Conservation (phyloP, 2,329 filamentous ascomycete species). For the Colletotrichum echinochloae region DNA sequence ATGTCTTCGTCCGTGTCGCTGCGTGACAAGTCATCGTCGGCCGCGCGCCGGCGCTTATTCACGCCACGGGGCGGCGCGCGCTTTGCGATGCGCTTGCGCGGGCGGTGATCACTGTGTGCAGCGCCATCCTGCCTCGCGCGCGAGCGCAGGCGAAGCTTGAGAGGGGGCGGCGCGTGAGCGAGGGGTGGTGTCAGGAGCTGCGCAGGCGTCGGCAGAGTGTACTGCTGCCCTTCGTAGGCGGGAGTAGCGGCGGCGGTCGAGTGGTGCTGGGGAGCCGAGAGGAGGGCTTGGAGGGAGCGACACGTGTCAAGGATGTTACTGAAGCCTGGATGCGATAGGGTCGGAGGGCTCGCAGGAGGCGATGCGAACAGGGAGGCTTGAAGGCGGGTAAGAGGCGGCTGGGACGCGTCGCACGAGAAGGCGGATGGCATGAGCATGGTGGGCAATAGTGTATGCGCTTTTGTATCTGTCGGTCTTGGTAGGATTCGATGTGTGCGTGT, state of each 20-base stretch:
- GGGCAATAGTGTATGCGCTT: conserved; percentile 27
- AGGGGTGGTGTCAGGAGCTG: conserved; percentile 69
- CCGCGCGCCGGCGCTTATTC: conserved; percentile 66
- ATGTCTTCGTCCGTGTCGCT: conserved; percentile 49
- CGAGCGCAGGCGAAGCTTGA: conserved; percentile 68
- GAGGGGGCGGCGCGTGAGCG: conserved; percentile 60
- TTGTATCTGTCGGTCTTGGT: conserved; percentile 2
- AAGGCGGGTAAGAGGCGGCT: conserved; percentile 57
- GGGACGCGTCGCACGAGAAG: conserved; percentile 68
- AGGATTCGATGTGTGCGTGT: not conserved
- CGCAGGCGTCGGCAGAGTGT: conserved; percentile 51
- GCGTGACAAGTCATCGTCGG: conserved; percentile 60
- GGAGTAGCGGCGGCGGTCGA: conserved; percentile 33
- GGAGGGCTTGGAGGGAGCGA: conserved; percentile 70
- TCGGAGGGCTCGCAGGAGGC: conserved; percentile 68
- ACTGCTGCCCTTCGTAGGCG: conserved; percentile 51
- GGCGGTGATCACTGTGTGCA: conserved; percentile 48
- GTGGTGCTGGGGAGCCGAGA: conserved; percentile 54
- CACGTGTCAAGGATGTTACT: conserved; percentile 70
- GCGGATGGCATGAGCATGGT: conserved; percentile 71
- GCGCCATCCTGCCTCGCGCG: conserved; percentile 50
- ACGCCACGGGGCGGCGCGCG: conserved; percentile 59
- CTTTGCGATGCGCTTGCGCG: conserved; percentile 64
- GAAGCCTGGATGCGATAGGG: conserved; percentile 59
- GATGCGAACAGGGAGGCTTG: conserved; percentile 66